phyloP scores from a whole-genome alignment of 2,329 filamentous ascomycete species.

The Setomelanomma holmii region DNA sequence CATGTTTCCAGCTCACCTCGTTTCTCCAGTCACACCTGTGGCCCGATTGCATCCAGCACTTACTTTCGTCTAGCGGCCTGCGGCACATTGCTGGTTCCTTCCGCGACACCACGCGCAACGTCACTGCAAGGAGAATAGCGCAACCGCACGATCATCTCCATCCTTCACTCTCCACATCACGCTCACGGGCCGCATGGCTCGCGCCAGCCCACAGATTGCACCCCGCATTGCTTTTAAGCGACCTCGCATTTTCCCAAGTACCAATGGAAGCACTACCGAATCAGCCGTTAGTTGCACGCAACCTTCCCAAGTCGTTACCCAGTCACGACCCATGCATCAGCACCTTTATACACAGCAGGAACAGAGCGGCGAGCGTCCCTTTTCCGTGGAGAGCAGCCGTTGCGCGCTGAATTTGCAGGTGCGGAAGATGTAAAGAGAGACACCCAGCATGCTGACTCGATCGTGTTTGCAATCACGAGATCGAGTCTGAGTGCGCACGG shows the following conservation, averaged over 20 bases:
- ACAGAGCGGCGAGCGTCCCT: too few species aligned
- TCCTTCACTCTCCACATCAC: neutral
- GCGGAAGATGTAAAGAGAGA: too few species aligned
- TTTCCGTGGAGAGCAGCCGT: too few species aligned
- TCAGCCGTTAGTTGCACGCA: constrained; percentile 7
- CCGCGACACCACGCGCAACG: too few species aligned
- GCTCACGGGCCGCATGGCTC: neutral
- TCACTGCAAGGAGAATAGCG: neutral
- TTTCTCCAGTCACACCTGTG: too few species aligned
- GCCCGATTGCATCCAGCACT: too few species aligned
- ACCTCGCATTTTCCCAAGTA: neutral
- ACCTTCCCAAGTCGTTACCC: too few species aligned
- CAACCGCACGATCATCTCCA: neutral
- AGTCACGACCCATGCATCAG: too few species aligned
- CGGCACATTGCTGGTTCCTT: too few species aligned
- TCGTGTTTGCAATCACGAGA: neutral
- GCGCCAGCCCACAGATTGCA: neutral
- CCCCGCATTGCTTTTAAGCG: neutral
- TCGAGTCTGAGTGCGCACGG: neutral
- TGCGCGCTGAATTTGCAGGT: neutral
- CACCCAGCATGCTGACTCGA: neutral
- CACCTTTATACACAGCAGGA: too few species aligned
- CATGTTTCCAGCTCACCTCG: too few species aligned
- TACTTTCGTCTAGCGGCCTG: too few species aligned
- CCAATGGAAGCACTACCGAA: constrained; percentile 4